phyloP scores from a whole-genome alignment of 2,329 filamentous ascomycete species.

The Thermochaetoides dissita region DNA sequence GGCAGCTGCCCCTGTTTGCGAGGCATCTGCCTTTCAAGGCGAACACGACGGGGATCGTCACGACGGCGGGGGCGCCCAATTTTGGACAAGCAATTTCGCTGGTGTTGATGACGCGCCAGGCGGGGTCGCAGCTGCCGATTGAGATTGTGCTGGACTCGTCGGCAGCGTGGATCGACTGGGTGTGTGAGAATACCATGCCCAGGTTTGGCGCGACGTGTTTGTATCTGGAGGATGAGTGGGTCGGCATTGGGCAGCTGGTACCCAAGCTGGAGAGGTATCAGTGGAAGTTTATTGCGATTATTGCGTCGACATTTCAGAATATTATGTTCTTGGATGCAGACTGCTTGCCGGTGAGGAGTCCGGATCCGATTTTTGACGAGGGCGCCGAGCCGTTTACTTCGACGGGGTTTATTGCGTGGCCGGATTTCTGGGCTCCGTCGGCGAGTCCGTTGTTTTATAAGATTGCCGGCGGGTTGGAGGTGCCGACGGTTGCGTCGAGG shows the following conservation, averaged over 20 bases:
- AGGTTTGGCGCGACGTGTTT: conserved; percentile 21
- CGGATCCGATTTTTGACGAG: conserved; percentile 27
- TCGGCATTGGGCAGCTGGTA: conserved; percentile 10
- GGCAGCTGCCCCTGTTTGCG: conserved; percentile 18
- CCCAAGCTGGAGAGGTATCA: conserved; percentile 30
- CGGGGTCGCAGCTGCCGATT: conserved; percentile 35
- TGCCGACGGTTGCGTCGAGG: conserved; percentile 19
- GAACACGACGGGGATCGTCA: conserved; percentile 32
- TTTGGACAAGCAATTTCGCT: conserved; percentile 36
- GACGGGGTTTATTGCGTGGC: conserved; percentile 41
- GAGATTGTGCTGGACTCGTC: conserved; percentile 23
- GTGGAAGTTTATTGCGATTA: conserved; percentile 42
- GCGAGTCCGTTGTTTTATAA: conserved; percentile 30
- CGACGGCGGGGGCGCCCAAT: conserved; percentile 32
- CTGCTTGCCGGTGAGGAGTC: conserved; percentile 31
- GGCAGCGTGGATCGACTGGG: conserved; percentile 17
- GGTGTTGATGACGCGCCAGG: conserved; percentile 36
- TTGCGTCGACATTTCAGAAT: conserved; percentile 45
- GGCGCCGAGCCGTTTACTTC: conserved; percentile 34
- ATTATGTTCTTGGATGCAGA: conserved; percentile 46
- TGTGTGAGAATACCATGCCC: conserved; percentile 20
- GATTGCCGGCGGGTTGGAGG: conserved; percentile 22
- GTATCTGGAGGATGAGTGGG: conserved; percentile 17
- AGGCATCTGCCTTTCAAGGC: conserved; percentile 20
- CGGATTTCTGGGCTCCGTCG: conserved; percentile 36